These are phyloP conservation scores for Simplicillium aogashimaense DNA, from an alignment of 2,329 filamentous ascomycete genomes.

Conservation along the genomic window DNA sequence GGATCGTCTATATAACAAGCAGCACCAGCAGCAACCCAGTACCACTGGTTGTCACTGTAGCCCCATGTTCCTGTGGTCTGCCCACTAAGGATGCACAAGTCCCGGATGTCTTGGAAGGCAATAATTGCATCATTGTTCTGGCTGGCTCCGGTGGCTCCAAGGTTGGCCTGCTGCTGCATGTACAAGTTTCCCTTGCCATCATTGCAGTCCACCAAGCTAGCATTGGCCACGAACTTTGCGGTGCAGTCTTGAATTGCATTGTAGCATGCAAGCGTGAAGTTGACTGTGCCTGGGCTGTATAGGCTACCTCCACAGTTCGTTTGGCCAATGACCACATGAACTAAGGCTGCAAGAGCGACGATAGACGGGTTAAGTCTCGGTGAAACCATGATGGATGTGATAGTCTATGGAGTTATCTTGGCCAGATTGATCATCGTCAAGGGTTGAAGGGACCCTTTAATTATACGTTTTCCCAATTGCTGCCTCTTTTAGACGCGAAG, in stretches of 20 bases:
- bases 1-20: background rate
- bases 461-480: too few relatives aligned
- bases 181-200: background rate
- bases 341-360: conserved; percentile 3
- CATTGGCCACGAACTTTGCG: conserved; percentile 3
- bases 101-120: conserved; percentile 2
- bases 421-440: too few relatives aligned
- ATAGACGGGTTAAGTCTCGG: too few relatives aligned
- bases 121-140: conserved; percentile 1
- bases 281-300: background rate
- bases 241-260: conserved; percentile 2
- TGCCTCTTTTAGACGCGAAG: too few relatives aligned
- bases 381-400: too few relatives aligned
- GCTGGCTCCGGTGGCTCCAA: background rate
- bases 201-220: conserved; percentile 2
- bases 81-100: conserved; percentile 3
- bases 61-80: conserved; percentile 1
- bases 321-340: conserved; percentile 1
- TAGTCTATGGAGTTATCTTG: too few relatives aligned
- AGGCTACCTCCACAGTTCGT: conserved; percentile 1
- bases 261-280: conserved; percentile 2
- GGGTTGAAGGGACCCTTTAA: too few relatives aligned
- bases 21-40: conserved; percentile 1
- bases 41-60: conserved; percentile 3
- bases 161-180: conserved; percentile 6